Base-by-base conservation (phyloP, 345 rosid species). In the Xanthoceras sorbifolium region DNA sequence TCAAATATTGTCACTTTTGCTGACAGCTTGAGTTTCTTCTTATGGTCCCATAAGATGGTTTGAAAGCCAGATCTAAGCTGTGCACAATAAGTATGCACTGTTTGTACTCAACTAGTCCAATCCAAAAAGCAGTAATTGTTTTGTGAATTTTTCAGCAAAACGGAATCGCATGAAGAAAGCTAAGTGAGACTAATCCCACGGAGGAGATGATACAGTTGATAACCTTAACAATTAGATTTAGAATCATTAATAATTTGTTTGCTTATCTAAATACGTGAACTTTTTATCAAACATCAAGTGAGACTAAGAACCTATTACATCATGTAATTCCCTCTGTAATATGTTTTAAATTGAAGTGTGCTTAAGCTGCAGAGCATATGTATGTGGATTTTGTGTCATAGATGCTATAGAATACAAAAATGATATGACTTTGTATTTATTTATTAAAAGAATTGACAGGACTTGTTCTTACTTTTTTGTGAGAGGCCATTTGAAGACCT, bases 401-500 rank as follows among this genome's bases (percentile, higher is more conserved):
- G 48, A 26, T 29, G 36, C 66, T 62, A 12, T 32, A 6, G 40
- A 69, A 32, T 55, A 11, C 20, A 22, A 25, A 70, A 32, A n/a
- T 4, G 18, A 23, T 50, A 31, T 32, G 54, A 29, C 32, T 50
- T 71, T 2, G 17, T n/a, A 54, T 6, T 48, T 29, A 17, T 50
- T 22, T 48, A 25, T 26, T 48, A 69, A 11, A 69, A 26, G 59
- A 26, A 23, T 59, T 3, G 29, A 10, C 63, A 1, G 28, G 28
- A 50, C 20, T 20, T 20, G 31, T 11, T 54, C 40, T 71, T n/a
- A 6, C 40, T 71, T 70, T 60, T 9, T 20, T n/a, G 29, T 31
- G 46, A 32, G 54, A 71, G 64, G 42, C 20, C 22, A 9, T 46
- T 71, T 54, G 64, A 71, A 52, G 31, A 69, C 60, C 40, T 28